Conservation (phyloP, 257 asterid genomes). For the Striga asiatica region DNA sequence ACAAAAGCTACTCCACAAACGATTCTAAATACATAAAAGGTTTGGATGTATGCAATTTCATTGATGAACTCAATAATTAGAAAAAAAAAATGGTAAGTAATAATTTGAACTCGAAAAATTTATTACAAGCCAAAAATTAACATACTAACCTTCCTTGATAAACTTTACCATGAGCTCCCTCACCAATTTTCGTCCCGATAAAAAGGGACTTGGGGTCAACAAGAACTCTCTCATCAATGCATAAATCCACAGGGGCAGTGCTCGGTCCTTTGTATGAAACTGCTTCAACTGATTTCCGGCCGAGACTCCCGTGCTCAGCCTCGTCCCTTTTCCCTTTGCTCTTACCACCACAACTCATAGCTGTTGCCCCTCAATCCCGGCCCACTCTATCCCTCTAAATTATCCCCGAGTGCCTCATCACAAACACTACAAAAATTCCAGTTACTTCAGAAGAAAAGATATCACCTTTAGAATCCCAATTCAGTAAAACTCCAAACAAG, state of each 20-base stretch:
- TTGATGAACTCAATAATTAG: slow-evolving; percentile 1
- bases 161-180: slow-evolving; percentile 99
- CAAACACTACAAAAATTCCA: slow-evolving; percentile 15
- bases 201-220: slow-evolving; percentile 76
- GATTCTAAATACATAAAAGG: slow-evolving; percentile 7
- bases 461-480: slow-evolving; percentile 16
- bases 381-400: slow-evolving; percentile 26
- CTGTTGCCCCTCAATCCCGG: slow-evolving; percentile 16
- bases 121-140: slow-evolving; percentile 1
- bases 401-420: slow-evolving; percentile 46
- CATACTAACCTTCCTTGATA: slow-evolving; percentile 80
- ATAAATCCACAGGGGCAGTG: slow-evolving; percentile 24
- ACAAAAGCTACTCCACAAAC: not conserved
- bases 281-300: slow-evolving; percentile 40
- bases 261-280: slow-evolving; percentile 47
- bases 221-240: slow-evolving; percentile 66
- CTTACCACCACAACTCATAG: slow-evolving; percentile 74
- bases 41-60: not conserved
- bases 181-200: slow-evolving; percentile 83
- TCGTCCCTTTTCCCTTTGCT: slow-evolving; percentile 41
- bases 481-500: slow-evolving; percentile 10
- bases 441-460: slow-evolving; percentile 7
- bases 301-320: slow-evolving; percentile 22
- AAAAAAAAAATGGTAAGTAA: not conserved
- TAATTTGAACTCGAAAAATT: not conserved